A percentile compares a stretch with the other conserved stretches of the same genome.
Conservation (phyloP, 1,139 yeast genomes). For the Pichiaceae sp. region DNA sequence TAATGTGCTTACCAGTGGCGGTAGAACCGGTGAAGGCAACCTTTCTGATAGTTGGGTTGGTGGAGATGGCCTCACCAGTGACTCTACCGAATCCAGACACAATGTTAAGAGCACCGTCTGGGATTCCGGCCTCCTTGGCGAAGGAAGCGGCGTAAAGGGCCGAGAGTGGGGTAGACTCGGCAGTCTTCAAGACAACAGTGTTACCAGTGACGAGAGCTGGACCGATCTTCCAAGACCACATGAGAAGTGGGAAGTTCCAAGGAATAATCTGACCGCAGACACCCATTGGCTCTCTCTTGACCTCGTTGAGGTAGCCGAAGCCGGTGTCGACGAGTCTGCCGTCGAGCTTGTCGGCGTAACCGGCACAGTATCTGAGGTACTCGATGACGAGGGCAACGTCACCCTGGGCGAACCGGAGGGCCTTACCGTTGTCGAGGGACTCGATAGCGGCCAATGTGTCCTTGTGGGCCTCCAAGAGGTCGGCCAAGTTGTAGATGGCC, state of each 20-base stretch:
- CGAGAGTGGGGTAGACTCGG: slow-evolving; percentile 78
- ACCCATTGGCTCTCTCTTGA: slow-evolving; percentile 61
- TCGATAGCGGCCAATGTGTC: slow-evolving; percentile 64
- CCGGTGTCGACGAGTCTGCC: slow-evolving; percentile 68
- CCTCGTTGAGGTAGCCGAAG: slow-evolving; percentile 49
- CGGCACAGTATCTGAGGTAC: slow-evolving; percentile 66
- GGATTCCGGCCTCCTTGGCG: slow-evolving; percentile 64
- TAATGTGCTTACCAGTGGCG: slow-evolving; percentile 67
- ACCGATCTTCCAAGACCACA: slow-evolving; percentile 82
- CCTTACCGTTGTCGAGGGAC: slow-evolving; percentile 78
- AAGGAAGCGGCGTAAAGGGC: slow-evolving; percentile 59
- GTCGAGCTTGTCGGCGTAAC: slow-evolving; percentile 71
- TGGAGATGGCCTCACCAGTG: slow-evolving; percentile 67
- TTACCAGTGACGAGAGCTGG: slow-evolving; percentile 82
- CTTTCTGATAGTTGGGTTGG: slow-evolving; percentile 63
- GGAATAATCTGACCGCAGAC: slow-evolving; percentile 81
- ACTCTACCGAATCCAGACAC: slow-evolving; percentile 73
- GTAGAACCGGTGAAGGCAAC: slow-evolving; percentile 86
- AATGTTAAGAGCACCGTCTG: slow-evolving; percentile 72
- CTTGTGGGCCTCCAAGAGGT: slow-evolving; percentile 48
- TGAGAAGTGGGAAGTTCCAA: slow-evolving; percentile 82
- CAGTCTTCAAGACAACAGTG: slow-evolving; percentile 71
- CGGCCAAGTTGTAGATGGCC: slow-evolving; percentile 57
- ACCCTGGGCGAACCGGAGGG: slow-evolving; percentile 44
- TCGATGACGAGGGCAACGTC: slow-evolving; percentile 53